These are phyloP conservation scores for Monosporascus sp. DNA, from an alignment of 2,329 filamentous ascomycete species.

Conservation along the genomic window DNA sequence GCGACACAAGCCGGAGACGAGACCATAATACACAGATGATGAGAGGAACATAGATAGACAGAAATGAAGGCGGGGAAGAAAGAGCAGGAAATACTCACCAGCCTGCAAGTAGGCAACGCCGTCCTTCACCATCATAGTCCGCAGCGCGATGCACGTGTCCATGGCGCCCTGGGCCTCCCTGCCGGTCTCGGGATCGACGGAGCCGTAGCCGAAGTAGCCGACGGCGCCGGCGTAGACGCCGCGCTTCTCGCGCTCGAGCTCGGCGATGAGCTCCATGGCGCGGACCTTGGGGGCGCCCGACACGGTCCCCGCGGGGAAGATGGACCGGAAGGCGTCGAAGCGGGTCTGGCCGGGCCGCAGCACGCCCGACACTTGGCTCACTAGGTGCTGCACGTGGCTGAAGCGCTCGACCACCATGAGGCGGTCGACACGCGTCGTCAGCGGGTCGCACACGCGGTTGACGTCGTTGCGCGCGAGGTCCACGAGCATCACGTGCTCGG, in stretches of 20 bases:
- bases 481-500: conserved; percentile 96
- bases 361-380: conserved; percentile 92
- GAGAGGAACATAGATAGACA: background rate
- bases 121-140: conserved; percentile 93
- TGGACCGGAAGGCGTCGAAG: conserved; percentile 92
- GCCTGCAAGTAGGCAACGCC: conserved; percentile 86
- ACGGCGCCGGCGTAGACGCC: conserved; percentile 95
- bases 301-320: conserved; percentile 95
- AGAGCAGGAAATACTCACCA: conserved; percentile 34
- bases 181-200: conserved; percentile 59
- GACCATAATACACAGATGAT: too few species aligned
- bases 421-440: conserved; percentile 83
- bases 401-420: conserved; percentile 94
- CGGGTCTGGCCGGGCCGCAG: conserved; percentile 76
- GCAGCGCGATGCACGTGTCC: conserved; percentile 77
- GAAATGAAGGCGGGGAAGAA: background rate
- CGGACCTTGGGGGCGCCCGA: conserved; percentile 92
- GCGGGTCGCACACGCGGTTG: conserved; percentile 89
- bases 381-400: conserved; percentile 94
- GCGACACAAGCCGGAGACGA: too few species aligned
- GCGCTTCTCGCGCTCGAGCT: conserved; percentile 88
- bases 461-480: conserved; percentile 95
- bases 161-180: conserved; percentile 72
- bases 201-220: conserved; percentile 89
- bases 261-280: conserved; percentile 95